These are phyloP conservation scores for Rosellinia necatrix DNA, from an alignment of 2,329 filamentous ascomycete species.

Conservation along the genomic window DNA sequence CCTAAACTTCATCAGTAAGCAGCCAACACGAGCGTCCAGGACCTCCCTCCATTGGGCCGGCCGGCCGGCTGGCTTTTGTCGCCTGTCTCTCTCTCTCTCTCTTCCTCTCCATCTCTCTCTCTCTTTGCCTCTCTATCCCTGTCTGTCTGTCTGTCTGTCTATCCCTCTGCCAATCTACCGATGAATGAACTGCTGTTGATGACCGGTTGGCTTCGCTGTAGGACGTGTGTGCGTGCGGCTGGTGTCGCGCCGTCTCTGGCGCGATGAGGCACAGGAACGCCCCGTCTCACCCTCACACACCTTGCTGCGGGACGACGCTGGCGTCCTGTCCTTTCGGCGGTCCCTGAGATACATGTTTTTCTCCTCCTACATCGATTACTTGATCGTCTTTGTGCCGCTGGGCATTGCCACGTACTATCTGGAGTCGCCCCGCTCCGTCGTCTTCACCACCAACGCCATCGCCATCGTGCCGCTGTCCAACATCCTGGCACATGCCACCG, in stretches of 20 bases:
- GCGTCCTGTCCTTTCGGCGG: constrained; percentile 2
- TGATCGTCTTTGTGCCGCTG: constrained; percentile 75
- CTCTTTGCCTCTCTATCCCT: too few species aligned
- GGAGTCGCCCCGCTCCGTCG: constrained; percentile 58
- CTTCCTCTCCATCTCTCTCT: too few species aligned
- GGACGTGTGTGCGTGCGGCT: constrained; percentile 9
- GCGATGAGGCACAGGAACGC: constrained; percentile 12
- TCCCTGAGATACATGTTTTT: constrained; percentile 14
- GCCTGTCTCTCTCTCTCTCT: too few species aligned
- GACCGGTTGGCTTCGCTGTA: background rate
- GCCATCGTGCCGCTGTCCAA: constrained; percentile 74
- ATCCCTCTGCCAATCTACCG: too few species aligned
- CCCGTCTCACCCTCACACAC: constrained; percentile 3
- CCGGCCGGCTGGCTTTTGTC: background rate
- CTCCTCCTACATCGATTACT: constrained; percentile 58
- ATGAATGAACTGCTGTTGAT: background rate
- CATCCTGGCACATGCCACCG: constrained; percentile 71
- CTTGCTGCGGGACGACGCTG: constrained; percentile 2
- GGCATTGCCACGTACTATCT: constrained; percentile 67
- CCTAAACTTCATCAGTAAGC: constrained; percentile 12
- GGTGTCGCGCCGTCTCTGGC: background rate
- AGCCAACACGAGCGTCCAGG: background rate
- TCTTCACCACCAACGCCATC: constrained; percentile 74
- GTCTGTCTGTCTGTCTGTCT: too few species aligned
- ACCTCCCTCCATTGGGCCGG: background rate